Evolutionary conservation across 2,329 filamentous ascomycete genomes (phyloP), one percentile per base, ranked within the genome.

Genomic region (Torrubiella hemipterigena): DNA sequence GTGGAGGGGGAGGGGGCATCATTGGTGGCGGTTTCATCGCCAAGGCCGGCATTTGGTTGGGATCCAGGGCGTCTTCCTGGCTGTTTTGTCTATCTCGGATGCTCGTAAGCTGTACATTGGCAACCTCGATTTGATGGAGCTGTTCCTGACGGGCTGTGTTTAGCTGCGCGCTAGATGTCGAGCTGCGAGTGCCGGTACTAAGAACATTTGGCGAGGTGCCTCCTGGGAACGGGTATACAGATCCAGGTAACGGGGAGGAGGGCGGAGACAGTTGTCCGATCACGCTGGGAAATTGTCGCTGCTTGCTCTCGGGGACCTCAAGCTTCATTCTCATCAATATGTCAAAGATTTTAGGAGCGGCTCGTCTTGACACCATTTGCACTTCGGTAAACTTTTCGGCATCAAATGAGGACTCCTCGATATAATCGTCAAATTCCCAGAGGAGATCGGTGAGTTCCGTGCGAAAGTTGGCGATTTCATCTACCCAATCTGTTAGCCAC

Each of bases 391-490:
- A 73, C 37, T 64, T 67, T 13, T 54, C 55, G 17, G 52, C 47
- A n/a, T 72, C 65, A 37, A 73, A 73, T 16, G 55, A 55, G 20
- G 67, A 61, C 11, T 51, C 41, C 30, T 68, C 63, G 37, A 65
- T 48, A 39, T 56, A 70, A 32, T 73, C 68, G 33, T 74, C 69
- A 40, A 74, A 72, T 31, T 67, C 68, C 59, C 67, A 74, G 6
- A 73, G 48, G 16, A 70, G 42, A 28, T 66, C 59, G 35, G 58
- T 63, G 24, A 74, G 51, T 33, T 63, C 55, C 13, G 55, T 52
- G 27, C 67, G 57, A 35, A 59, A 63, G 27, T 56, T 48, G 32
- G 63, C 59, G 31, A 74, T 67, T 20, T 63, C 63, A 33, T 65
- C 69, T 71, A 38, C 11, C 13, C 8, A 22, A 10, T 14, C 7